These are phyloP conservation scores for Circinella umbellata DNA, from an alignment of 371 early-diverging fungal genomes.

Conservation along the genomic window DNA sequence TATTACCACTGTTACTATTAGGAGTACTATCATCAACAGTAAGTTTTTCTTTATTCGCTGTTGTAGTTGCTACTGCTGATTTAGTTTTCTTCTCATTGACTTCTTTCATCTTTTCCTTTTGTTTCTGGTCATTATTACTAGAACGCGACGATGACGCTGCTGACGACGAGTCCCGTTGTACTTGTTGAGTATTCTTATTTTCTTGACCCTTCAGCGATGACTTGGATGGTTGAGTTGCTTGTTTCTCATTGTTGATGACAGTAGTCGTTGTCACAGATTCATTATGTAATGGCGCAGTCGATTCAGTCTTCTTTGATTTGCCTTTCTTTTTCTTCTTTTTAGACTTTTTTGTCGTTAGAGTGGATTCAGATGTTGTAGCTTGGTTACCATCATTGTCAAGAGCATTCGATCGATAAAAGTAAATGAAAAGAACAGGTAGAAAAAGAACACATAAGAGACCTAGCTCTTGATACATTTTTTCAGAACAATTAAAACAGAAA, in stretches of 20 bases:
- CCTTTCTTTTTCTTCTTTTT: slow-evolving; percentile 14
- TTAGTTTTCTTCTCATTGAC: slow-evolving; percentile 2
- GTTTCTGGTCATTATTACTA: neutral
- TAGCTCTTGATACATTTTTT: slow-evolving; percentile 25
- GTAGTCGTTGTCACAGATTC: neutral
- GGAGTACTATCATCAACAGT: no score
- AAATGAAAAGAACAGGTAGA: slow-evolving; percentile 27
- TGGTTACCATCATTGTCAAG: neutral
- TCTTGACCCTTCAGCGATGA: no score
- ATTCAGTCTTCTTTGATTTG: slow-evolving; percentile 4
- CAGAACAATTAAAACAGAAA: neutral
- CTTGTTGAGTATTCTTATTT: no score
- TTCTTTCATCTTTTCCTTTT: slow-evolving; percentile 6
- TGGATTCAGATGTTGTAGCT: slow-evolving; percentile 13
- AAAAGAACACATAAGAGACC: slow-evolving; percentile 28
- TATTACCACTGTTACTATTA: neutral
- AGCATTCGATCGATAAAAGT: slow-evolving; percentile 15
- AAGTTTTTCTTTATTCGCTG: no score
- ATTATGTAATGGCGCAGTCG: neutral
- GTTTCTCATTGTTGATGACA: no score
- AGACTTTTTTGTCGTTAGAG: slow-evolving; percentile 24
- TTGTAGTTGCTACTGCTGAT: neutral
- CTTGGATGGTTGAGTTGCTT: no score
- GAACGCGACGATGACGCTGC: neutral
- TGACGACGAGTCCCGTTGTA: no score